These are phyloP conservation scores for Typha latifolia DNA, from an alignment of 176 grass and related monocot species.

Conservation along the genomic window DNA sequence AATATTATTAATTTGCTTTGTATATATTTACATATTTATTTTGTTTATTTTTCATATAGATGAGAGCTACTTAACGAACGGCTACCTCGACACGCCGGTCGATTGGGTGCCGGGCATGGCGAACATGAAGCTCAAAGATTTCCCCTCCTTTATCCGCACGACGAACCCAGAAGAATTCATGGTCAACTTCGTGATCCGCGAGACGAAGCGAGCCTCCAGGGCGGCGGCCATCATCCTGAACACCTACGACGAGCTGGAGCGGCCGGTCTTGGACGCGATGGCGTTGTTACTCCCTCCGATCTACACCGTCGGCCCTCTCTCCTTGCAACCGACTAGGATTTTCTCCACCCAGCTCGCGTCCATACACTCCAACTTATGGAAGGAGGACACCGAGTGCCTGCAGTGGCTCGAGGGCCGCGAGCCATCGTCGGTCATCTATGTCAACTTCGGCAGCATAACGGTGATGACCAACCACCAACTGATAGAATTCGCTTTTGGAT, in stretches of 20 bases:
- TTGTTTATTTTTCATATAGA: constrained; percentile 2
- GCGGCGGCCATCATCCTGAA: constrained; percentile 13
- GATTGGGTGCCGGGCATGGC: constrained; percentile 35
- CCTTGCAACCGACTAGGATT: not conserved
- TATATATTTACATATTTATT: too few relatives aligned
- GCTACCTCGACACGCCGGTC: constrained; percentile 29
- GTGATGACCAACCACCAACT: constrained; percentile 3
- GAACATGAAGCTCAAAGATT: constrained; percentile 28
- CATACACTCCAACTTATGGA: not conserved
- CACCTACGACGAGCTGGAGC: constrained; percentile 17
- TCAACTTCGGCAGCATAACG: constrained; percentile 5
- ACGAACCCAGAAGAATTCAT: constrained; percentile 9
- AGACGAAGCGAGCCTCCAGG: constrained; percentile 4
- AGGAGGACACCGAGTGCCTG: not conserved
- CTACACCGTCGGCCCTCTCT: constrained; percentile 10
- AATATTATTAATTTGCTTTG: too few relatives aligned
- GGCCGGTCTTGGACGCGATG: not conserved
- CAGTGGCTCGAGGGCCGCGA: not conserved
- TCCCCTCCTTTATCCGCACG: constrained; percentile 16
- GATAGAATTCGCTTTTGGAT: constrained; percentile 7
- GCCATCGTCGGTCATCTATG: constrained; percentile 4
- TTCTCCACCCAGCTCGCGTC: not conserved
- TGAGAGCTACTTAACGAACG: constrained; percentile 15
- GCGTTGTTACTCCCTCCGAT: constrained; percentile 4
- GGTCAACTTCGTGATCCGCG: constrained; percentile 11